A percentile compares a stretch with the other conserved stretches of the same genome.
Conservation (phyloP, 805 yeast genomes). For the Metschnikowia colocasiae region DNA sequence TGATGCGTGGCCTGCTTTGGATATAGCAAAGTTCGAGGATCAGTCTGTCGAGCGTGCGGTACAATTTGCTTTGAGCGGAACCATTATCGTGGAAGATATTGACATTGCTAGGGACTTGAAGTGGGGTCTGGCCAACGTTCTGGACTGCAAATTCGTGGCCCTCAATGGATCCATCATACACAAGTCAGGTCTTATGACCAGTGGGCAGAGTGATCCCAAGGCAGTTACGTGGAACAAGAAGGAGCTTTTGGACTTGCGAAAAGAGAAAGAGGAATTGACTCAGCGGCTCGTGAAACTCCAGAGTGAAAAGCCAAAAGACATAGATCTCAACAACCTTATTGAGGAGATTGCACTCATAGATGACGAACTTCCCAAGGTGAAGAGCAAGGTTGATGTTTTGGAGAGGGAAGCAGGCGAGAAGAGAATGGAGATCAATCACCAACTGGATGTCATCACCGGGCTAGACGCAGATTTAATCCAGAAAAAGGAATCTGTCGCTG, state of each 20-base stretch:
- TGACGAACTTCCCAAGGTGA: constrained; percentile 40
- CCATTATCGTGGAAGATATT: constrained; percentile 73
- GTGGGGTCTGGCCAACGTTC: constrained; percentile 45
- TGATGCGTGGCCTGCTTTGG: constrained; percentile 64
- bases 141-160: constrained; percentile 66
- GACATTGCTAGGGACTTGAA: constrained; percentile 66
- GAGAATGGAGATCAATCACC: constrained; percentile 41
- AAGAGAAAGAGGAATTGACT: constrained; percentile 47
- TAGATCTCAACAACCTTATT: constrained; percentile 52
- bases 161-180: constrained; percentile 82
- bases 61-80: constrained; percentile 72
- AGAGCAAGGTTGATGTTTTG: constrained; percentile 42
- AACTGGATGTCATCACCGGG: constrained; percentile 20
- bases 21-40: constrained; percentile 66
- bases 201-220: constrained; percentile 55
- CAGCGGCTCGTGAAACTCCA: constrained; percentile 48
- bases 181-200: constrained; percentile 87
- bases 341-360: constrained; percentile 49
- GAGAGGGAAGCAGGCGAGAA: constrained; percentile 45
- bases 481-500: constrained; percentile 12
- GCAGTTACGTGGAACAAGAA: constrained; percentile 72
- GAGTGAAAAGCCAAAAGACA: constrained; percentile 50
- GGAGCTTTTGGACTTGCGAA: constrained; percentile 53
- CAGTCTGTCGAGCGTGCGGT: constrained; percentile 69
- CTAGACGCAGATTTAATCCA: constrained; percentile 10